Conservation (phyloP, 176 grass and related monocot genomes). For the Phoenix roebelenii region DNA sequence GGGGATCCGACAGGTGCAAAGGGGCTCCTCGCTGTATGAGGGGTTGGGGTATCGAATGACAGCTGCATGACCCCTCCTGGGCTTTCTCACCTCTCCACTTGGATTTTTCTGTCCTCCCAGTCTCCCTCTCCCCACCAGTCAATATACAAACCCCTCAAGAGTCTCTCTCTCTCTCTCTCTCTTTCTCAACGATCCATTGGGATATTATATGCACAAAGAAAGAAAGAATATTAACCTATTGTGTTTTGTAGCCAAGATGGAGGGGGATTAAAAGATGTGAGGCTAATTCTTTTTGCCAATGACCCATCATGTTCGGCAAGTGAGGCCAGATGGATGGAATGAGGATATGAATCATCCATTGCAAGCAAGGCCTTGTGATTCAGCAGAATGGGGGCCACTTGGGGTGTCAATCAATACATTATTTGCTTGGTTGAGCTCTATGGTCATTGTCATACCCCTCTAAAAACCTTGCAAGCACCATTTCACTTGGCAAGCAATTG, state of each 20-base stretch:
- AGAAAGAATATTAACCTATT: no score
- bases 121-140: conserved; percentile 3
- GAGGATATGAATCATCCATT: conserved; percentile 17
- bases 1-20: conserved; percentile 14
- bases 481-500: no score
- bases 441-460: no score
- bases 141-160: background rate
- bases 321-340: conserved; percentile 36
- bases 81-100: conserved; percentile 5
- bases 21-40: conserved; percentile 9
- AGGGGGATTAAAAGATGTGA: no score
- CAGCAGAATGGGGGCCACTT: background rate
- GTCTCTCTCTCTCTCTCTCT: background rate
- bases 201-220: no score
- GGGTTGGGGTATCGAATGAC: conserved; percentile 49
- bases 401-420: conserved; percentile 13
- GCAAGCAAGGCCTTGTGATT: no score
- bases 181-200: background rate
- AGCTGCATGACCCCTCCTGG: conserved; percentile 35
- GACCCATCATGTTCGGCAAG: conserved; percentile 28
- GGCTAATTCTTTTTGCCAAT: conserved; percentile 18
- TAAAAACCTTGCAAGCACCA: no score
- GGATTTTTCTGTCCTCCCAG: conserved; percentile 3
- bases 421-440: background rate
- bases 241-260: no score